Evolutionary conservation across 768 basidiomycete genomes (phyloP), one percentile per base, ranked within the genome.

Genomic region (Porpolomopsis calyptriformis): DNA sequence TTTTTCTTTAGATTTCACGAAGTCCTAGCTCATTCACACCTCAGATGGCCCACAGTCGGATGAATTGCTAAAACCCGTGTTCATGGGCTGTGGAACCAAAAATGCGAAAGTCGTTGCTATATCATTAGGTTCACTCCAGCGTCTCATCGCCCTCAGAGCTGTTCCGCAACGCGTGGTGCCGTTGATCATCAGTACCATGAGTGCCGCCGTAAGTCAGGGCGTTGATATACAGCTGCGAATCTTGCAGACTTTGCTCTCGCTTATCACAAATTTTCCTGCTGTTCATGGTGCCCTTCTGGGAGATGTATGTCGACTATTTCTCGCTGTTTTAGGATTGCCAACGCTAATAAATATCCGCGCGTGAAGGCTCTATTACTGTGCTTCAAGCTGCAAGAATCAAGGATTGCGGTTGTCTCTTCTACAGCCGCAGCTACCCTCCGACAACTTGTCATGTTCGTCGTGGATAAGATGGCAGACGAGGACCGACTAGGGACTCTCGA

Each of bases 191-290:
- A 76, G 65, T 37, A 94, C 85, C 0, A 84, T 99, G 78, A 77
- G 72, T 47, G 82, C 87, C 51, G 89, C 89, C 14, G 80, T 94
- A 69, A 82, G 77, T 23, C 91, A 94, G 60, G 96, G 92, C 4
- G 93, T 98, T 24, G 96, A 99, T 59, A 96, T 97, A 22, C 96
- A 98, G 59, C 74, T 98, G 31, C 84, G 87, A 43, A 87, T 97
- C 22, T 71, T 98, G 0, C 93, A 97, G 61, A 93, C 90, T 0
- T 73, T 98, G 7, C 78, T 96, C 8, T 88, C 86, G 0, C 77
- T 99, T 8, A 80, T 98, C 42, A 93, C 89, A 2, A 87, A 89
- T 57, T 91, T 92, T 56, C 76, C 78, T 1, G 77, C 75, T 6
- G 78, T 94, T 6, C 86, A 91, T 55, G 91, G 86, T 9, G 70